phyloP scores from a whole-genome alignment of 805 yeast species.

The Candida suzukii region DNA sequence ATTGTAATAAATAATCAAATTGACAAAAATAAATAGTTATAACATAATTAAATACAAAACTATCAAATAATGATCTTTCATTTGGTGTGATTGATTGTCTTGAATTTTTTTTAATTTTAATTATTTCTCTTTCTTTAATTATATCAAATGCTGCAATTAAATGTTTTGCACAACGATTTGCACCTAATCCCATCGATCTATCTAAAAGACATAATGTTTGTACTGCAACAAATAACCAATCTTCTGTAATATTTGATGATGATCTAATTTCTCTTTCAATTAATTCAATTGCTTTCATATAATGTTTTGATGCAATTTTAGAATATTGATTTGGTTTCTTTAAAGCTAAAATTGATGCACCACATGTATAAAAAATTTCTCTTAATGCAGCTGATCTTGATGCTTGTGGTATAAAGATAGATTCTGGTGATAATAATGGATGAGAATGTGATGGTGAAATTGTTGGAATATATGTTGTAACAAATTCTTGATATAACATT shows the following conservation, averaged over 20 bases:
- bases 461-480: conserved; percentile 26
- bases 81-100: not conserved
- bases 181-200: conserved; percentile 21
- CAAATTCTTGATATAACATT: conserved; percentile 18
- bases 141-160: conserved; percentile 27
- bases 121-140: conserved; percentile 14
- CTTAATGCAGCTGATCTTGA: conserved; percentile 20
- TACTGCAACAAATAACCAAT: conserved; percentile 37
- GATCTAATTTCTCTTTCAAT: conserved; percentile 13
- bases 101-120: not conserved
- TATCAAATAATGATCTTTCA: conserved; percentile 4
- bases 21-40: conserved; percentile 30
- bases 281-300: conserved; percentile 16
- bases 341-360: conserved; percentile 30
- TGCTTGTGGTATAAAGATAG: conserved; percentile 25
- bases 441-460: conserved; percentile 28
- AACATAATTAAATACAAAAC: conserved; percentile 34
- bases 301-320: conserved; percentile 17
- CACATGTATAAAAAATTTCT: conserved; percentile 32
- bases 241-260: conserved; percentile 16
- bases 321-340: conserved; percentile 15
- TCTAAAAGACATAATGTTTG: conserved; percentile 31
- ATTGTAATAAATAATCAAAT: conserved; percentile 16
- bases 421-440: conserved; percentile 26
- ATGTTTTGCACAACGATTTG: conserved; percentile 24